phyloP scores from a whole-genome alignment of 208 protist species.

The Trypanosoma melophagium region DNA sequence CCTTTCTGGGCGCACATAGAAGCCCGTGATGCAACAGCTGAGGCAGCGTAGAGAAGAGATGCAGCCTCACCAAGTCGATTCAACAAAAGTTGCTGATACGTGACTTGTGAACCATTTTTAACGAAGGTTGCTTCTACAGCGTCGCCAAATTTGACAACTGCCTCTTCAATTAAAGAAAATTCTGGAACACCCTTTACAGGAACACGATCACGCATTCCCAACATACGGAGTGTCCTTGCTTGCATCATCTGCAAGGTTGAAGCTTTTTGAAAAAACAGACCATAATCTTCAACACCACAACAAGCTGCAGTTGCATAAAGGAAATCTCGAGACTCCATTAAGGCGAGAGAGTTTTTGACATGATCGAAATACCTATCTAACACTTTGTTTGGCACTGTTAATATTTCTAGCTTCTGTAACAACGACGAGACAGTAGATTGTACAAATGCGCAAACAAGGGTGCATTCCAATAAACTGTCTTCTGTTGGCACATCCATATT shows the following conservation, averaged over 20 bases:
- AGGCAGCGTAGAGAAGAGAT: conserved; percentile 72
- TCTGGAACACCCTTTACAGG: conserved; percentile 66
- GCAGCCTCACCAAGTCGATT: conserved; percentile 83
- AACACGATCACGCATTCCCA: conserved; percentile 67
- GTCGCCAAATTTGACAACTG: conserved; percentile 77
- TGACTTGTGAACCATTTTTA: conserved; percentile 62
- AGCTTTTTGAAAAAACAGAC: conserved; percentile 76
- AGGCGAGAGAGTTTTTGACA: conserved; percentile 43
- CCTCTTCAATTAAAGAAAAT: conserved; percentile 62
- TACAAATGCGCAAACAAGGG: conserved; percentile 67
- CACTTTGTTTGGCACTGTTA: conserved; percentile 45
- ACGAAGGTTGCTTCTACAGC: conserved; percentile 84
- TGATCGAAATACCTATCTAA: conserved; percentile 54
- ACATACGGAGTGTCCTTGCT: conserved; percentile 50
- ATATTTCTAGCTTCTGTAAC: conserved; percentile 58
- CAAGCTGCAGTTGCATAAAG: conserved; percentile 74
- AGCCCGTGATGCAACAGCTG: conserved; percentile 78
- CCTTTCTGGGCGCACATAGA: conserved; percentile 71
- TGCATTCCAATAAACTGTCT: conserved; percentile 81
- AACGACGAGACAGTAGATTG: conserved; percentile 51
- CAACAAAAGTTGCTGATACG: conserved; percentile 74
- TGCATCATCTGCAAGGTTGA: conserved; percentile 86
- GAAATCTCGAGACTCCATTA: conserved; percentile 78
- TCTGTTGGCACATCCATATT: conserved; percentile 76
- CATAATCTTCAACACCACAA: conserved; percentile 86